phyloP scores from a whole-genome alignment of 345 rosid species.

The Lagerstroemia speciosa region DNA sequence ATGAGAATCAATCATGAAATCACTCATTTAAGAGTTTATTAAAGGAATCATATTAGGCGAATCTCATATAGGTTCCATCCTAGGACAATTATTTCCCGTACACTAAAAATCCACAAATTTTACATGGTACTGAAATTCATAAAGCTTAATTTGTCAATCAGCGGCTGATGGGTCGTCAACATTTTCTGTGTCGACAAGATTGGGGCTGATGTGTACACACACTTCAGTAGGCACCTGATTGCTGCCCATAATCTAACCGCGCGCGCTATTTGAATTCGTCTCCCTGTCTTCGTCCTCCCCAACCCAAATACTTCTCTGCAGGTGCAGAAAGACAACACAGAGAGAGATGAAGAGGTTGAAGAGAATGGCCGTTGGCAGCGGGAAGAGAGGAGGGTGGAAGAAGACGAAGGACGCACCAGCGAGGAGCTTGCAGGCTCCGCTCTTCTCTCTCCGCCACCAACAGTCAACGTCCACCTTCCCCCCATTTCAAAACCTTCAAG shows the following conservation, averaged over 20 bases:
- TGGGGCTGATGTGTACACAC: neutral
- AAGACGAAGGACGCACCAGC: slow-evolving; percentile 25
- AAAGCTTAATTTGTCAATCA: neutral
- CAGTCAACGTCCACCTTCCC: slow-evolving; percentile 21
- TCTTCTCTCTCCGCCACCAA: slow-evolving; percentile 14
- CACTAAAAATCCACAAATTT: too few species aligned
- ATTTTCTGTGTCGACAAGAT: neutral
- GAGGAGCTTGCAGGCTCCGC: slow-evolving; percentile 23
- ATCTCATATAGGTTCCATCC: too few species aligned
- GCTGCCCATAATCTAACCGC: neutral
- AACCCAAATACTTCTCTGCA: neutral
- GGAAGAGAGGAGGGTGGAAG: slow-evolving; percentile 18
- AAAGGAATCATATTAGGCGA: too few species aligned
- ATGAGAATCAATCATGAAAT: too few species aligned
- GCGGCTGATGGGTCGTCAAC: neutral
- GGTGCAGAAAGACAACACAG: slow-evolving; percentile 6
- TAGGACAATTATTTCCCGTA: too few species aligned
- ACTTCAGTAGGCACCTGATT: neutral
- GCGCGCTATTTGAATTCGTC: neutral
- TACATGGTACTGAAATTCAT: too few species aligned
- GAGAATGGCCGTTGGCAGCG: slow-evolving; percentile 27
- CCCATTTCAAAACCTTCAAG: slow-evolving; percentile 26
- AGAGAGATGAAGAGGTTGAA: slow-evolving; percentile 19
- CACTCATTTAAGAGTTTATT: too few species aligned
- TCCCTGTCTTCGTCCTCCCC: too few species aligned